Conservation (phyloP, 352 stramenopile genomes). For the Thraustochytrium sp. region DNA sequence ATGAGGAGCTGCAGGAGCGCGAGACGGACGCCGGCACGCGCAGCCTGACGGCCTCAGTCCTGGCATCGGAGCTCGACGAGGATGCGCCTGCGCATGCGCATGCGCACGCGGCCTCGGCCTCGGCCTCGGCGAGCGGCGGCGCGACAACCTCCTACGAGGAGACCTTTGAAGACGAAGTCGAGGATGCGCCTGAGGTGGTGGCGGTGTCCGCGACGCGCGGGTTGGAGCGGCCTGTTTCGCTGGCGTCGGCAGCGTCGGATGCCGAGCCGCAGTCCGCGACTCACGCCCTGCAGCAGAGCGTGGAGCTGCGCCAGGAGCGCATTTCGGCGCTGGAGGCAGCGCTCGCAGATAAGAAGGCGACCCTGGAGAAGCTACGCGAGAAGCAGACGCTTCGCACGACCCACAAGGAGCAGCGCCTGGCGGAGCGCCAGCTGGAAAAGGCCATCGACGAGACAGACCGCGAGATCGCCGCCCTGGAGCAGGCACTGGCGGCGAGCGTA, state of each 20-base stretch:
- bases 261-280: too few species aligned
- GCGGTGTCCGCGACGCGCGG: not conserved
- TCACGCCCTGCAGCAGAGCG: not conserved
- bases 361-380: not conserved
- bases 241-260: too few species aligned
- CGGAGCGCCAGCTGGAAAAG: not conserved
- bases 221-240: not conserved
- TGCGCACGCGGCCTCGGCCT: too few species aligned
- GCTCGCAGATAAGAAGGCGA: not conserved
- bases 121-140: not conserved
- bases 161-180: constrained; percentile 18
- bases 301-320: not conserved
- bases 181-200: too few species aligned
- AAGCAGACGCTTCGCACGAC: constrained; percentile 18
- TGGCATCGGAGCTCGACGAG: too few species aligned
- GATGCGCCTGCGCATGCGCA: too few species aligned
- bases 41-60: too few species aligned
- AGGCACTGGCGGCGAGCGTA: not conserved
- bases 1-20: too few species aligned
- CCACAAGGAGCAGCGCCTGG: not conserved
- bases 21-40: too few species aligned
- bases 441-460: constrained; percentile 1
- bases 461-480: not conserved
- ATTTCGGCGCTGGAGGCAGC: not conserved
- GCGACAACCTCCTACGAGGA: not conserved